A percentile compares a stretch with the other conserved stretches of the same genome.
phyloP scores from a whole-genome alignment of 2,329 filamentous ascomycete species.

The Teratosphaeria pseudoeucalypti region DNA sequence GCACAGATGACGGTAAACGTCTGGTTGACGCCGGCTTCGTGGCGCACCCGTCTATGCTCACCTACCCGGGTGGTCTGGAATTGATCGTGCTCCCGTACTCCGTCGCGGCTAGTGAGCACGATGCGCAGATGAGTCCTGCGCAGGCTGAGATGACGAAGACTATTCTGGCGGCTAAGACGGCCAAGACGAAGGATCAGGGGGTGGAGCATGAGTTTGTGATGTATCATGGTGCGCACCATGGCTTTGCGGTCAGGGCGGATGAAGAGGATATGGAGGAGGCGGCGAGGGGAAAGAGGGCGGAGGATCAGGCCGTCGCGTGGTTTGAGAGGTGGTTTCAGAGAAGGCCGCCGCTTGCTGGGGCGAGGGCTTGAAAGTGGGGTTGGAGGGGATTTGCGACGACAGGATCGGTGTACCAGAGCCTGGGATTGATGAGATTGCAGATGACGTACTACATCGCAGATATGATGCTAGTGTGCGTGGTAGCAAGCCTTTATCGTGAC shows the following conservation, averaged over 20 bases:
- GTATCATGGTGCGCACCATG: constrained; percentile 28
- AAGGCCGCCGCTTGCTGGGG: constrained; percentile 3
- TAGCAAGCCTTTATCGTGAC: no score
- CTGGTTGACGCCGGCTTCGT: constrained; percentile 26
- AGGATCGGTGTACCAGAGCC: background rate
- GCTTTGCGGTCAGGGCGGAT: constrained; percentile 27
- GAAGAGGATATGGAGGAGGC: constrained; percentile 24
- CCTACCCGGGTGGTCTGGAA: constrained; percentile 26
- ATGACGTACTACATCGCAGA: no score
- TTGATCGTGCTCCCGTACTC: constrained; percentile 24
- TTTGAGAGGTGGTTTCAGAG: constrained; percentile 26
- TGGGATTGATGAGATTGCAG: background rate
- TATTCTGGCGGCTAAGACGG: constrained; percentile 25
- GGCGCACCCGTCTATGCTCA: constrained; percentile 27
- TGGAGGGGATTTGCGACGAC: background rate
- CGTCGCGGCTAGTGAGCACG: constrained; percentile 23
- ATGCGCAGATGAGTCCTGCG: constrained; percentile 19
- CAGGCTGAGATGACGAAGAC: constrained; percentile 25
- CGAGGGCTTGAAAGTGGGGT: background rate
- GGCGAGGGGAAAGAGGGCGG: constrained; percentile 26
- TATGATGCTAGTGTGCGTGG: no score
- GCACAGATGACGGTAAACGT: constrained; percentile 19
- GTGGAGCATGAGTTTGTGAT: constrained; percentile 29
- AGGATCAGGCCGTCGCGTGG: constrained; percentile 29
- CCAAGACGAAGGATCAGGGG: constrained; percentile 21